phyloP scores from a whole-genome alignment of 202 grass and related monocot species.

The Setaria italica region DNA sequence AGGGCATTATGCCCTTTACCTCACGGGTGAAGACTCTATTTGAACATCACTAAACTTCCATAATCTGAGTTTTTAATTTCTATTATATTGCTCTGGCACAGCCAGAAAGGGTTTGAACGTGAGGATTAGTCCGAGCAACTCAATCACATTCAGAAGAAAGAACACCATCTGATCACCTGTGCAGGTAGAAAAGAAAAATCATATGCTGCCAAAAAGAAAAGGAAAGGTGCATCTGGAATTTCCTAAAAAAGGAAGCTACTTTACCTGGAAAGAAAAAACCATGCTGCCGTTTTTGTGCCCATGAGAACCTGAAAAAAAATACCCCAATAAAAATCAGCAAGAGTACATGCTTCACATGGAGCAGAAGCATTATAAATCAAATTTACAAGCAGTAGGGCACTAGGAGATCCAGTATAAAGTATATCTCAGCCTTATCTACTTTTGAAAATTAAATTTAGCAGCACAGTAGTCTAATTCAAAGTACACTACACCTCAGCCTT shows the following conservation, averaged over 20 bases:
- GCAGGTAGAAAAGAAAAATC: neutral
- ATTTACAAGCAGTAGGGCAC: neutral
- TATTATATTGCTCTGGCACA: constrained; percentile 44
- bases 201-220: neutral
- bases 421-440: neutral
- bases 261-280: constrained; percentile 86
- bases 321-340: neutral
- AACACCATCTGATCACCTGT: constrained; percentile 86
- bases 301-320: constrained; percentile 74
- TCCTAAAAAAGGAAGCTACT: neutral
- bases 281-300: constrained; percentile 88
- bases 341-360: neutral
- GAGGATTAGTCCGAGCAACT: constrained; percentile 57
- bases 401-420: neutral
- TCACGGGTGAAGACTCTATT: neutral
- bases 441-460: neutral
- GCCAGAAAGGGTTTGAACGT: constrained; percentile 70
- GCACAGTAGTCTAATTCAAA: neutral
- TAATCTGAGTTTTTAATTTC: constrained; percentile 3
- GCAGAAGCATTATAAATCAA: neutral
- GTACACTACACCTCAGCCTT: neutral
- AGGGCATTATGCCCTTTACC: neutral
- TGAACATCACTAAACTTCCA: constrained; percentile 5
- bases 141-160: constrained; percentile 59
- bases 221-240: neutral